Evolutionary conservation across 2,329 filamentous ascomycete genomes (phyloP).

Genomic region (Fusarium praegraminearum): DNA sequence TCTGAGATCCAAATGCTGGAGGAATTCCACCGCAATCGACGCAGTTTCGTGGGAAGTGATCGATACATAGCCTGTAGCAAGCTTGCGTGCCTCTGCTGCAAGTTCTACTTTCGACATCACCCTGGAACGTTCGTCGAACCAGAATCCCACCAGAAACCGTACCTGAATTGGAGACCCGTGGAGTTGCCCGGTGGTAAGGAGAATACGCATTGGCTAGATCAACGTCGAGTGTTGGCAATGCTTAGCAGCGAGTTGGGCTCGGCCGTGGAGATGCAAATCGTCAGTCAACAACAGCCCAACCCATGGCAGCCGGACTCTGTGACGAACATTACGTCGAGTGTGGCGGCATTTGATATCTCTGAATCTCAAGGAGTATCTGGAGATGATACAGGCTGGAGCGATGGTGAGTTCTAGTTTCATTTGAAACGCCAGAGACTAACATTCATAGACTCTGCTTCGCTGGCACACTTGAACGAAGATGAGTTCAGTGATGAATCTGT

Average conservation of each 20-base stretch:
- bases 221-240: constrained; percentile 17
- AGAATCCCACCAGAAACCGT: constrained; percentile 56
- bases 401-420: neutral
- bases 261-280: constrained; percentile 17
- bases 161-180: constrained; percentile 55
- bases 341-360: neutral
- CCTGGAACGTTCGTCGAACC: constrained; percentile 50
- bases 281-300: neutral
- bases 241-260: constrained; percentile 25
- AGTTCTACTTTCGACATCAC: constrained; percentile 58
- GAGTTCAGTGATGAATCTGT: neutral
- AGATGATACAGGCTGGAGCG: neutral
- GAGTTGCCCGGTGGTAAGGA: constrained; percentile 14
- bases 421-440: neutral
- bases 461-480: constrained; percentile 10
- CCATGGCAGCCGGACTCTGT: constrained; percentile 32
- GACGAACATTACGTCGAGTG: constrained; percentile 28
- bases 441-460: constrained; percentile 20
- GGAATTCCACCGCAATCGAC: constrained; percentile 53
- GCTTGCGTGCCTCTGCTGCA: constrained; percentile 63
- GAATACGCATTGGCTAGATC: constrained; percentile 22
- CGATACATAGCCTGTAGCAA: constrained; percentile 65
- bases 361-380: constrained; percentile 10
- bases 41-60: constrained; percentile 55
- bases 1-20: constrained; percentile 54